Base-by-base conservation (phyloP, 1,139 yeast genomes). In the Debaryomyces nepalensis region DNA sequence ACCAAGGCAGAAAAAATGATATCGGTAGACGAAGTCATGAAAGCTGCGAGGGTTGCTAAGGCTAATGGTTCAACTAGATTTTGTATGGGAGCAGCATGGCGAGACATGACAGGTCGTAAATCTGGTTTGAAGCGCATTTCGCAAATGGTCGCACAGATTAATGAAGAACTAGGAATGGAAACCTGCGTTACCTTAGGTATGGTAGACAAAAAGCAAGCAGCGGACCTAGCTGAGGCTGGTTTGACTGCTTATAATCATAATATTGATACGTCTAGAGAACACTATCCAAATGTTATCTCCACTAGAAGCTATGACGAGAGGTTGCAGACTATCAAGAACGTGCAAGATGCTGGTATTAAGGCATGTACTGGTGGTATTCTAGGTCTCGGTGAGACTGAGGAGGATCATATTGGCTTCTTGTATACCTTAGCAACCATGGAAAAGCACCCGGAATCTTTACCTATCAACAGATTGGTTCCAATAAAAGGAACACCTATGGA, bases 11-110 rank as follows among this genome's bases (percentile, higher is more conserved):
- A 81, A 45, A 81, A 81, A 55, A 64, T 85, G 64, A 73, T 84
- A 16, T 66, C 71, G 19, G 59, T 84, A 10, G 90, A 84, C 2
- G 73, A 73, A 20, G 93, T 87, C 1, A 65, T 83, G 56, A 73
- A 66, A 39, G 84, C 81, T 33, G 95, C 95, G 0, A 65, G 64
- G 37, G 74, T 73, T 40, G 93, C 95, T 4, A 82, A 84, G 53
- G 66, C 57, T 4, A 84, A 84, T 49, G 93, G 93, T 0, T 78
- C 86, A 0, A 86, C 95, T 0, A 70, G 95, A 47, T 86, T 86
- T 56, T 86, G 95, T 58, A 81, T 86, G 84, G 95, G 95, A 33
- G 89, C 93, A 9, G 95, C 95, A 1, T 87, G 93, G 93, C 74
- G 95, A 58, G 93, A 85, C 48, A 86, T 87, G 95, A 69, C 72